phyloP scores from a whole-genome alignment of 495 filamentous ascomycete genomes.

The Penicillium atrosanguineum region DNA sequence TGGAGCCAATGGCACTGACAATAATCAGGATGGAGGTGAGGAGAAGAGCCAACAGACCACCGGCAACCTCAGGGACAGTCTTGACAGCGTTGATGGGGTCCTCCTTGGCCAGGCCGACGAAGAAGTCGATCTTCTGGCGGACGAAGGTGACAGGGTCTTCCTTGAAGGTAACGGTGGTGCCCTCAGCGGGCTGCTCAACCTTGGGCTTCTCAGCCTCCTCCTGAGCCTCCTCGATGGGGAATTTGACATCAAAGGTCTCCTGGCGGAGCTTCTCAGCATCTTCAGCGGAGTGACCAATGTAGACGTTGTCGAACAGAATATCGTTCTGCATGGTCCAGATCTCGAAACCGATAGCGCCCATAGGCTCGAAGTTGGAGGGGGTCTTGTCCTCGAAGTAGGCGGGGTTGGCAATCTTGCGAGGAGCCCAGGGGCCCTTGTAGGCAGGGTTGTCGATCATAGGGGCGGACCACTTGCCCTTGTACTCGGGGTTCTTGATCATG shows the following conservation, averaged over 20 bases:
- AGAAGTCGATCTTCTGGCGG: slow-evolving; percentile 87
- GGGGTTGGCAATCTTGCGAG: slow-evolving; percentile 95
- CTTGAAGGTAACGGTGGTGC: slow-evolving; percentile 82
- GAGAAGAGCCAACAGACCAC: slow-evolving; percentile 66
- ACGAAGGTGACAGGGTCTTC: slow-evolving; percentile 89
- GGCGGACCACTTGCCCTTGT: slow-evolving; percentile 98
- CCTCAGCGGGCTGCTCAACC: slow-evolving; percentile 58
- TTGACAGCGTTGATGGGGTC: slow-evolving; percentile 89
- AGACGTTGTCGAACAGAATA: slow-evolving; percentile 99
- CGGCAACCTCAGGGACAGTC: slow-evolving; percentile 87
- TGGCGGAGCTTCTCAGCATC: slow-evolving; percentile 88
- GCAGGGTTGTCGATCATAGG: slow-evolving; percentile 95
- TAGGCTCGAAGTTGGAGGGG: slow-evolving; percentile 94
- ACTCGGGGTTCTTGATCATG: slow-evolving; percentile 91
- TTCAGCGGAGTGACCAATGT: slow-evolving; percentile 95
- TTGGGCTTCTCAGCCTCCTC: slow-evolving; percentile 84
- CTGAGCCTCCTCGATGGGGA: slow-evolving; percentile 75
- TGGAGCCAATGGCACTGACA: slow-evolving; percentile 53
- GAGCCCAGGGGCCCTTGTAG: slow-evolving; percentile 96
- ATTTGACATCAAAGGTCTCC: slow-evolving; percentile 93
- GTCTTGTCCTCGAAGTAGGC: slow-evolving; percentile 97
- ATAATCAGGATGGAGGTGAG: slow-evolving; percentile 68
- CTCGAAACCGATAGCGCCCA: slow-evolving; percentile 97
- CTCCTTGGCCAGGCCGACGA: slow-evolving; percentile 78
- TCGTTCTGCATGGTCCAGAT: slow-evolving; percentile 99